These are phyloP conservation scores for Cicer yamashitae DNA, from an alignment of 306 rosid genomes.

Conservation along the genomic window DNA sequence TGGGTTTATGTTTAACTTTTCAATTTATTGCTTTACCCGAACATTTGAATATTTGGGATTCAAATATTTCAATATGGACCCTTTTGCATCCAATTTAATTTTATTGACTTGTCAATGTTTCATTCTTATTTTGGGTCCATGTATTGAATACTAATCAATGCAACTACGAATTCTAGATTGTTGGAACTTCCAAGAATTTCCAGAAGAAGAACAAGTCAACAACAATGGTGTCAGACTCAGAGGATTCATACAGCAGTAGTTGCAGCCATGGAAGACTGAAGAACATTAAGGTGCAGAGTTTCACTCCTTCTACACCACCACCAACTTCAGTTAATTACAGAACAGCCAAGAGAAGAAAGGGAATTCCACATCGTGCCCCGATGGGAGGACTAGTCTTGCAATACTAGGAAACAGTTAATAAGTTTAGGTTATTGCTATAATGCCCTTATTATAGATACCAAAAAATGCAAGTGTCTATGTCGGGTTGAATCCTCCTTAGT, in stretches of 20 bases:
- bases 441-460: conserved; percentile 39
- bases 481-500: no score
- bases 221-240: conserved; percentile 70
- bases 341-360: conserved; percentile 89
- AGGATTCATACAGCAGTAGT: conserved; percentile 82
- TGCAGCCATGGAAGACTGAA: conserved; percentile 63
- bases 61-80: conserved; percentile 18
- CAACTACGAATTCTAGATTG: conserved; percentile 55
- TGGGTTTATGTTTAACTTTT: background rate
- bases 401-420: conserved; percentile 47
- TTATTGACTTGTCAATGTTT: conserved; percentile 2
- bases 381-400: conserved; percentile 85
- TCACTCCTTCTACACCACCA: conserved; percentile 87
- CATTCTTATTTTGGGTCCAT: background rate
- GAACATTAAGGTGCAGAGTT: conserved; percentile 63
- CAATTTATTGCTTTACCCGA: background rate
- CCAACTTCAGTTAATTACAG: conserved; percentile 77
- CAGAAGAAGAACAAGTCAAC: conserved; percentile 54
- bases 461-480: background rate
- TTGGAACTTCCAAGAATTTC: conserved; percentile 67
- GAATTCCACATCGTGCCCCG: conserved; percentile 94
- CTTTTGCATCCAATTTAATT: conserved; percentile 7
- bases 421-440: conserved; percentile 41
- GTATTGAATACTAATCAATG: conserved; percentile 38
- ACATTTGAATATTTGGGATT: background rate